These are phyloP conservation scores for Globisporangium viniferum DNA, from an alignment of 352 stramenopile genomes.

Conservation along the genomic window DNA sequence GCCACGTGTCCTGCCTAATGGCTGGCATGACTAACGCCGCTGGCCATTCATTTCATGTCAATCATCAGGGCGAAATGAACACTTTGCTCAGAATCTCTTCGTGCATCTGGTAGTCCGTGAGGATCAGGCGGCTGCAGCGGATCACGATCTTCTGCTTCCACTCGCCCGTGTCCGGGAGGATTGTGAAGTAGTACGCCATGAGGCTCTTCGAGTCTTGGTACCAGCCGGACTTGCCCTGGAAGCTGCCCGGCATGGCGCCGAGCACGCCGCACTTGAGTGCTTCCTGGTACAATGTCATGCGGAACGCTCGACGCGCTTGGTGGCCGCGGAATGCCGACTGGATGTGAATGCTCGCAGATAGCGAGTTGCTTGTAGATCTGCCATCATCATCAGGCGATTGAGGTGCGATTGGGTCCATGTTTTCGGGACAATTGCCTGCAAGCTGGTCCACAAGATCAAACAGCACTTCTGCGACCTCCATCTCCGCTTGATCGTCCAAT, in stretches of 20 bases:
- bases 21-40: not conserved
- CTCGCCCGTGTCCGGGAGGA: constrained; percentile 45
- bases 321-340: constrained; percentile 61
- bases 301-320: constrained; percentile 45
- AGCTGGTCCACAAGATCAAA: constrained; percentile 39
- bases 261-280: constrained; percentile 59
- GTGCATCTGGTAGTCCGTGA: constrained; percentile 67
- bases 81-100: constrained; percentile 43
- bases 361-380: not conserved
- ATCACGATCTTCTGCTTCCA: constrained; percentile 64
- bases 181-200: constrained; percentile 74
- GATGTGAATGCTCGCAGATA: constrained; percentile 33
- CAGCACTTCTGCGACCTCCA: constrained; percentile 40
- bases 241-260: constrained; percentile 64
- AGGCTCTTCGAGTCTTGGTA: constrained; percentile 76
- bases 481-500: constrained; percentile 28
- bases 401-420: not conserved
- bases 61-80: constrained; percentile 3
- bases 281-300: constrained; percentile 61
- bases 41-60: not conserved
- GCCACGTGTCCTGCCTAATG: not conserved
- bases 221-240: constrained; percentile 62
- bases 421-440: constrained; percentile 15
- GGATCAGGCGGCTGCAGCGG: constrained; percentile 51
- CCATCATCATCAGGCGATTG: not conserved